Conservation (phyloP, 345 rosid species). For the Citrus hindsii region DNA sequence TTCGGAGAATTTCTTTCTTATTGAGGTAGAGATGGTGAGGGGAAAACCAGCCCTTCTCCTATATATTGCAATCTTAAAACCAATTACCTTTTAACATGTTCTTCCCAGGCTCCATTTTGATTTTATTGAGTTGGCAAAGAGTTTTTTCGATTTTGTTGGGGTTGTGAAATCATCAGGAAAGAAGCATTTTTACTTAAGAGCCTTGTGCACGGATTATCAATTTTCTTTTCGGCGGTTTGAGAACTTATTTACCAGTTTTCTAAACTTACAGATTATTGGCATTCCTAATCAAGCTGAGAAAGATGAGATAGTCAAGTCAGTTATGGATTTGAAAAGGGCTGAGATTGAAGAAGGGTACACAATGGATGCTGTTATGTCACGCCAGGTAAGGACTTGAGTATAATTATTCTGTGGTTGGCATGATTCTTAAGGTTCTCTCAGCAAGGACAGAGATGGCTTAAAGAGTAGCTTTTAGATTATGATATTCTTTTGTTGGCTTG, state of each 20-base stretch:
- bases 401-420: neutral
- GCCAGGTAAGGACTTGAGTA: constrained; percentile 54
- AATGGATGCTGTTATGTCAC: constrained; percentile 59
- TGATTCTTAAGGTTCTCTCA: neutral
- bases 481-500: constrained; percentile 6
- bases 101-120: neutral
- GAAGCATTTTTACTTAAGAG: neutral
- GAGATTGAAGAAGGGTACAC: constrained; percentile 93
- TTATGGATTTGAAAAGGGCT: constrained; percentile 62
- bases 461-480: neutral
- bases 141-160: neutral
- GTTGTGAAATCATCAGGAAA: neutral
- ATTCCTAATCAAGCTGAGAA: constrained; percentile 74
- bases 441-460: neutral
- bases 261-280: constrained; percentile 65
- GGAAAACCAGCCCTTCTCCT: neutral
- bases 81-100: neutral
- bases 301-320: constrained; percentile 89
- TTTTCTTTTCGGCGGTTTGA: neutral
- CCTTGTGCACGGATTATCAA: neutral
- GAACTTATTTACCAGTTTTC: constrained; percentile 4
- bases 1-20: neutral
- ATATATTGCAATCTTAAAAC: neutral
- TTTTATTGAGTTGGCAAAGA: neutral
- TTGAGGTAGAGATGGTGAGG: neutral